These are phyloP conservation scores for Lasiosphaeria ovina DNA, from an alignment of 495 filamentous ascomycete species.

Conservation along the genomic window DNA sequence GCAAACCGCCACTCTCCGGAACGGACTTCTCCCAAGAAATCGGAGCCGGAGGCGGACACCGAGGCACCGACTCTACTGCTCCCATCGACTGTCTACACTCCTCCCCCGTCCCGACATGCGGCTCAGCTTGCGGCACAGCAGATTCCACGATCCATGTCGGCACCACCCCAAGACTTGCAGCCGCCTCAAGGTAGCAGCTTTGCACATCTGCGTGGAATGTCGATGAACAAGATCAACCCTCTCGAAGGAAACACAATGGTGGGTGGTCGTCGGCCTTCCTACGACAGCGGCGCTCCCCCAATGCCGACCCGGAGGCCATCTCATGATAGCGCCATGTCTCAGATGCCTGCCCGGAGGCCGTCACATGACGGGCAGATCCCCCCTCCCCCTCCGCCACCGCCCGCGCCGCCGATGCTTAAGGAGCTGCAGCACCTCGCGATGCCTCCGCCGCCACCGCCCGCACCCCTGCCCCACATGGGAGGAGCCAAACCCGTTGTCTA, in stretches of 20 bases:
- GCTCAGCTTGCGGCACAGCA: constrained; percentile 6
- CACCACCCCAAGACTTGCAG: constrained; percentile 59
- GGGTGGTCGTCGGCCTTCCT: constrained; percentile 16
- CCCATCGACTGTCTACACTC: constrained; percentile 62
- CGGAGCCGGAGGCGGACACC: constrained; percentile 21
- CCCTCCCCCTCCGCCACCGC: constrained; percentile 50
- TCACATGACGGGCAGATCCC: constrained; percentile 39
- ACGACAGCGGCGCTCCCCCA: constrained; percentile 8
- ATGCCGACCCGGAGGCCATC: constrained; percentile 14
- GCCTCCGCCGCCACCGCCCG: constrained; percentile 66
- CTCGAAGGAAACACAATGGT: not conserved
- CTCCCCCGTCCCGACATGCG: constrained; percentile 21
- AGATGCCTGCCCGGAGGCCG: constrained; percentile 17
- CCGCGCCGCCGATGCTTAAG: constrained; percentile 62
- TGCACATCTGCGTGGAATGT: constrained; percentile 52
- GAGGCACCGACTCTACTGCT: constrained; percentile 43
- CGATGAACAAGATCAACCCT: not conserved
- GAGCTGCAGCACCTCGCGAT: constrained; percentile 81
- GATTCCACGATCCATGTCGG: constrained; percentile 68
- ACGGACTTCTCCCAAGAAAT: constrained; percentile 16
- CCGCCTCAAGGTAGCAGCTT: constrained; percentile 39
- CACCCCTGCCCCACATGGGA: constrained; percentile 44
- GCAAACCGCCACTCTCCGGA: constrained; percentile 6
- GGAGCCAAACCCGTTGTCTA: constrained; percentile 35
- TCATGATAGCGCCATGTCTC: constrained; percentile 7